Percentiles rank a stretch among this genome's conserved stretches.
phyloP scores from a whole-genome alignment of 257 asterid genomes.

The Salvia hispanica region DNA sequence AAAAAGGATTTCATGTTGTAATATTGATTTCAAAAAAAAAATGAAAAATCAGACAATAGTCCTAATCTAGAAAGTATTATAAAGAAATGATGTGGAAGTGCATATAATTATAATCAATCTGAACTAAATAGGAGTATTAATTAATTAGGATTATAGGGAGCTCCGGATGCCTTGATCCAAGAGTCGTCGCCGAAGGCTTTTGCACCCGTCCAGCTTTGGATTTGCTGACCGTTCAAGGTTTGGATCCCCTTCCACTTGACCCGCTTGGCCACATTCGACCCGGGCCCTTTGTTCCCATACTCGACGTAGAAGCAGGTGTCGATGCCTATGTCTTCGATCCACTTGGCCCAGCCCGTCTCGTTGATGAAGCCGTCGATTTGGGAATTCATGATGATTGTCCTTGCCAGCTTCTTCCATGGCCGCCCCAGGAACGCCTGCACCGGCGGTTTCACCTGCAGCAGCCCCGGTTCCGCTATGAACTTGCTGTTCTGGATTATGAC shows the following conservation, averaged over 20 bases:
- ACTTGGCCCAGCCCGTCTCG: conserved; percentile 51
- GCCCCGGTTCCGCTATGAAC: conserved; percentile 37
- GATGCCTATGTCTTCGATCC: conserved; percentile 35
- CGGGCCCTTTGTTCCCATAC: conserved; percentile 52
- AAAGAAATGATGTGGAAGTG: too few relatives aligned
- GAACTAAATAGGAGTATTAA: too few relatives aligned
- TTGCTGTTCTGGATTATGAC: conserved; percentile 46
- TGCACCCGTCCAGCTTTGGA: conserved; percentile 21
- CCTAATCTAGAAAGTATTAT: too few relatives aligned
- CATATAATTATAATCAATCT: too few relatives aligned
- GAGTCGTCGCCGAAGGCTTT: conserved; percentile 3
- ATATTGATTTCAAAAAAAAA: too few relatives aligned
- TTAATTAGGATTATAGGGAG: conserved; percentile 29
- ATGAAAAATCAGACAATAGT: too few relatives aligned
- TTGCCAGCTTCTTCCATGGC: conserved; percentile 58
- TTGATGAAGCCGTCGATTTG: conserved; percentile 36
- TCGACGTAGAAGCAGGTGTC: conserved; percentile 46
- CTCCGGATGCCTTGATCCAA: conserved; percentile 40
- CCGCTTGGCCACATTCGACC: conserved; percentile 32
- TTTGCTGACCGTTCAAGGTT: conserved; percentile 21
- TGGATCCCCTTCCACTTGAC: conserved; percentile 50
- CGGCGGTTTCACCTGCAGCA: conserved; percentile 15
- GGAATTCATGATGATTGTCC: conserved; percentile 50
- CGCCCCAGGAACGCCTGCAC: conserved; percentile 46
- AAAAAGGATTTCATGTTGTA: too few relatives aligned